Evolutionary conservation across 176 grass and related monocot species (phyloP), one percentile per base, ranked within the genome.

Genomic region (Leersia perrieri): DNA sequence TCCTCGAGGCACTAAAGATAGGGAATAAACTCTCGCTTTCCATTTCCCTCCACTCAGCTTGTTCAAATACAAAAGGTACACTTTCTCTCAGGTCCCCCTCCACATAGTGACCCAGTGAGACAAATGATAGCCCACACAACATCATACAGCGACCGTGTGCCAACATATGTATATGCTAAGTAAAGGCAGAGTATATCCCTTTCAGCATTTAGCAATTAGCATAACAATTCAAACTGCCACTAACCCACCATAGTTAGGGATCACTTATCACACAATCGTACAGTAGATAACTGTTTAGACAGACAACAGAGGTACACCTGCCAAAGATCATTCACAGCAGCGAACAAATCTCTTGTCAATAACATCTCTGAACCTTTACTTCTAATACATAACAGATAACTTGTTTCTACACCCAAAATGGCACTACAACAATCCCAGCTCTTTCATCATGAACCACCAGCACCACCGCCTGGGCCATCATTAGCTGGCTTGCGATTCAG

Each of bases 401-500:
- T 81, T 81, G 58, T 82, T 71, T 72, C 72, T 82, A 89, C 77
- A 85, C 72, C 72, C 82, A 77, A 89, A 66, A 85, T 42, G 28
- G 70, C 11, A 75, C 51, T 42, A 66, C 82, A 64, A 3, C 5
- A 81, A 81, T 85, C 34, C 22, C n/a, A 25, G 25, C 22, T 7
- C n/a, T 22, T 2, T 61, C 57, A 40, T 89, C 78, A 89, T 66
- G 87, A 85, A 57, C 87, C 82, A 51, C 88, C 67, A 81, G 79
- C 53, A 61, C 80, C 88, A 67, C 82, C 80, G 70, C 88, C 90
- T 36, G 88, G 85, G 63, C 82, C 92, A 14, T 97, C 94, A 12
- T 63, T 94, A 75, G 89, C 74, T 2, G 90, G 92, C 73, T 97
- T 97, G 78, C 88, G 92, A 69, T 97, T 97, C 77, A 97, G 72